These are phyloP conservation scores for Nakazawaea siamensis DNA, from an alignment of 805 yeast species.

Conservation along the genomic window DNA sequence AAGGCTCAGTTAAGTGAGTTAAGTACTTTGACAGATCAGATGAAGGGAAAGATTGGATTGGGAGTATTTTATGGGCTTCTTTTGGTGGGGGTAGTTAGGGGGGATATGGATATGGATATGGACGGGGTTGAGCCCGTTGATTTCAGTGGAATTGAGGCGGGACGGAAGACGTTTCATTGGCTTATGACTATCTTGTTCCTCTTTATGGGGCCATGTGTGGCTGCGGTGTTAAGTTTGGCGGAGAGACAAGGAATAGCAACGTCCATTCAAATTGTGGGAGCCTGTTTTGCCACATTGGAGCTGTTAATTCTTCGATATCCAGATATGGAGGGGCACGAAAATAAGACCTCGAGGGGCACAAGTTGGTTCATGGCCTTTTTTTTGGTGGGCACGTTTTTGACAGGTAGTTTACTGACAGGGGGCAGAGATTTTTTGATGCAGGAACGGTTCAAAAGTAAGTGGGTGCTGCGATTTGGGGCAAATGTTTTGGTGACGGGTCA, in stretches of 20 bases:
- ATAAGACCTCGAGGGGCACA: conserved; percentile 58
- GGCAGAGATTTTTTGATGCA: conserved; percentile 31
- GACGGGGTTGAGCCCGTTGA: conserved; percentile 2
- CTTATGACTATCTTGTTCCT: conserved; percentile 36
- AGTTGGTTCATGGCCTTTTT: conserved; percentile 51
- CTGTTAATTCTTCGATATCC: conserved; percentile 52
- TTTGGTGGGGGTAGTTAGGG: background rate
- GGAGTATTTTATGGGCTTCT: too few species aligned
- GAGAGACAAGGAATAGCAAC: conserved; percentile 36
- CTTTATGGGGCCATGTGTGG: conserved; percentile 48
- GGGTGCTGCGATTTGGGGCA: conserved; percentile 29
- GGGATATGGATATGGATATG: conserved; percentile 6
- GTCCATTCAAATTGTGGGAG: conserved; percentile 35
- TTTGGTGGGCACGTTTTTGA: conserved; percentile 37
- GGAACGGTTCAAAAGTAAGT: conserved; percentile 20
- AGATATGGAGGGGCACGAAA: conserved; percentile 59
- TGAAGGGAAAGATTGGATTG: too few species aligned
- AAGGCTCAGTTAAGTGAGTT: too few species aligned
- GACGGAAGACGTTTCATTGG: conserved; percentile 61
- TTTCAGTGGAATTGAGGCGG: conserved; percentile 24
- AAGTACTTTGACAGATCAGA: too few species aligned
- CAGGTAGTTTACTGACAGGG: conserved; percentile 51
- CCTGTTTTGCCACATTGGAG: conserved; percentile 48
- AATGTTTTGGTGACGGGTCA: conserved; percentile 27
- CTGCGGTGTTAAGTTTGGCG: conserved; percentile 49